Percentiles rank a stretch among this genome's conserved stretches.
These are phyloP conservation scores for Kernera saxatilis DNA, from an alignment of 345 rosid genomes.

Conservation along the genomic window DNA sequence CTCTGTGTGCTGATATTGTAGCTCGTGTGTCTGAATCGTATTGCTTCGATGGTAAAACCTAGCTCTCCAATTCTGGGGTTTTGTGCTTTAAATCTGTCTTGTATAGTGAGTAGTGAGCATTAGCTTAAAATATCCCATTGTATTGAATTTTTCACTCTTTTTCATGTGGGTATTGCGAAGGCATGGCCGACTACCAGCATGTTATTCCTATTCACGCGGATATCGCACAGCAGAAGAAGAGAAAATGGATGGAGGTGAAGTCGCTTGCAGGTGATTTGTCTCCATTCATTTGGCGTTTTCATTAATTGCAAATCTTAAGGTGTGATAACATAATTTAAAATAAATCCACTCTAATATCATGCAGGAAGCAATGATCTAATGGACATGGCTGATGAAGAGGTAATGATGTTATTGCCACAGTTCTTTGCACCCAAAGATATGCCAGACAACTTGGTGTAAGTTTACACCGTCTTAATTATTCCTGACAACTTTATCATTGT, in stretches of 20 bases:
- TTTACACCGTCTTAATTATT: conserved; percentile 8
- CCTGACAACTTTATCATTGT: not conserved
- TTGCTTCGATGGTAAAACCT: conserved; percentile 57
- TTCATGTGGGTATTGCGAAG: conserved; percentile 31
- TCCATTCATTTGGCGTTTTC: not conserved
- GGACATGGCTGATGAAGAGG: conserved; percentile 73
- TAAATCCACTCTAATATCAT: not conserved
- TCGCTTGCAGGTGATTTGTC: conserved; percentile 41
- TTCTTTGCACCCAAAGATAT: conserved; percentile 75
- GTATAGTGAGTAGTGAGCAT: not conserved
- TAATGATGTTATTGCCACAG: conserved; percentile 79
- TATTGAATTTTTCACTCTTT: not conserved
- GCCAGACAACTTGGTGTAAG: conserved; percentile 80
- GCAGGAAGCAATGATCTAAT: conserved; percentile 53
- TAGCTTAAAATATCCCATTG: not conserved
- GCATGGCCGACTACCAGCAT: conserved; percentile 96
- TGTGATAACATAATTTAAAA: not conserved
- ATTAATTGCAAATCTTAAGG: not conserved
- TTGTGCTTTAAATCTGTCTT: not conserved
- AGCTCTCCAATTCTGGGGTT: not conserved
- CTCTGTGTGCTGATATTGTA: conserved; percentile 65
- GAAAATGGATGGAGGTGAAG: conserved; percentile 55
- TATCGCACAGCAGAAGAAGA: conserved; percentile 57
- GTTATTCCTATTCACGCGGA: conserved; percentile 83
- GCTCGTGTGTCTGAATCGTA: conserved; percentile 65